Percentiles rank a stretch among this genome's conserved stretches.
These are phyloP conservation scores for Triticum turgidum DNA, from an alignment of 176 grass and related monocot species.

Conservation along the genomic window DNA sequence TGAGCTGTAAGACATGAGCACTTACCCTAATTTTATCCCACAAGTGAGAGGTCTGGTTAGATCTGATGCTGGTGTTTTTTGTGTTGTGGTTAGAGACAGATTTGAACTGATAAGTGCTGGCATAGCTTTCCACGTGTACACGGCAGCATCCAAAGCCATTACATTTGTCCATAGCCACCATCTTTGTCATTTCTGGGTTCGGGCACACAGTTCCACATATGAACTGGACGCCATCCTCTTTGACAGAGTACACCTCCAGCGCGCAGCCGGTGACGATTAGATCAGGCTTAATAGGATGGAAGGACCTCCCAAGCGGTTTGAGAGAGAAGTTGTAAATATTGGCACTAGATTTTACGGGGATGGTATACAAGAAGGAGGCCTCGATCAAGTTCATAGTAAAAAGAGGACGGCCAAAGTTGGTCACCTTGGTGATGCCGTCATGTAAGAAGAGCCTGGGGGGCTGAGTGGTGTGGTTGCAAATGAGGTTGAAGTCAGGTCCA, in stretches of 20 bases:
- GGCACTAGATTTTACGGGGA: too few species aligned
- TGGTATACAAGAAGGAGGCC: neutral
- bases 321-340: too few species aligned
- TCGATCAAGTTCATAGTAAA: rapidly evolving
- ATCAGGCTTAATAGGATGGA: rapidly evolving
- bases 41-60: neutral
- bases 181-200: neutral
- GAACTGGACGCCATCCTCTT: neutral
- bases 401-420: too few species aligned
- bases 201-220: neutral
- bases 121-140: neutral
- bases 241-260: neutral
- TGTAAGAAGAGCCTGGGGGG: neutral
- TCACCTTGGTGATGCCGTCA: too few species aligned
- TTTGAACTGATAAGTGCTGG: neutral
- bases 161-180: neutral
- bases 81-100: neutral
- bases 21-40: neutral
- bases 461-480: neutral
- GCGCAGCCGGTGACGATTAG: neutral
- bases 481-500: neutral
- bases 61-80: neutral
- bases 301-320: too few species aligned
- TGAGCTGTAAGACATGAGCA: neutral
- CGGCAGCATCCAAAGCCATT: neutral